Evolutionary conservation across 345 rosid genomes (phyloP), one percentile per base, ranked within the genome.

Genomic region (Boechera stricta): DNA sequence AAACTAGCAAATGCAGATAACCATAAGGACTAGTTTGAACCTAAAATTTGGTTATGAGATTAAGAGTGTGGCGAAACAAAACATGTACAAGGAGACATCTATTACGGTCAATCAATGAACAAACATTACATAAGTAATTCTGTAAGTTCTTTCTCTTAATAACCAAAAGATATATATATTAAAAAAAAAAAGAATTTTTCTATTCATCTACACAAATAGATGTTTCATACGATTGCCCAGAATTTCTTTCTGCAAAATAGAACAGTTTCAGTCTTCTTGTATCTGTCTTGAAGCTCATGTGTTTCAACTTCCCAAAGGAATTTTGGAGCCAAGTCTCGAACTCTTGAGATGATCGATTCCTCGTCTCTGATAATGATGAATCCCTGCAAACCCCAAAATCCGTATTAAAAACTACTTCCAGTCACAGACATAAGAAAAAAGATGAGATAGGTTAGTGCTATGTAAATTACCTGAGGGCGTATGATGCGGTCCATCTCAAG

Each of bases 401-500:
- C 12, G 35, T 15, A 74, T 53, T 45, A 33, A 16, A 9, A 33
- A 28, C 5, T 70, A 24, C 11, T 21, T 41, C 38, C 4, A 6
- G 6, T 62, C 49, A 32, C 67, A 32, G 28, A 15, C 49, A 44
- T 44, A 11, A 18, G 13, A 47, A 39, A 13, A n/a, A 47, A 6
- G 28, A 45, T 58, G 42, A 53, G n/a, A 39, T 39, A 16, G 38
- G 26, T 53, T 11, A 74, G 3, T 26, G 51, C 21, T 16, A 3
- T 6, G 16, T 44, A 64, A 26, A 75, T 11, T 84, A 93, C 98
- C 96, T 87, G 90, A 73, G 98, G 97, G 47, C 97, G 89, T 79
- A 87, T 66, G n/a, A 95, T 79, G 44, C 93, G 96, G 79, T 95
- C 99, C 90, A 95, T 91, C 91, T 95, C 99, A 82, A 95, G 88